Conservation (phyloP, 352 stramenopile species). For the Hyaloperonospora brassicae region DNA sequence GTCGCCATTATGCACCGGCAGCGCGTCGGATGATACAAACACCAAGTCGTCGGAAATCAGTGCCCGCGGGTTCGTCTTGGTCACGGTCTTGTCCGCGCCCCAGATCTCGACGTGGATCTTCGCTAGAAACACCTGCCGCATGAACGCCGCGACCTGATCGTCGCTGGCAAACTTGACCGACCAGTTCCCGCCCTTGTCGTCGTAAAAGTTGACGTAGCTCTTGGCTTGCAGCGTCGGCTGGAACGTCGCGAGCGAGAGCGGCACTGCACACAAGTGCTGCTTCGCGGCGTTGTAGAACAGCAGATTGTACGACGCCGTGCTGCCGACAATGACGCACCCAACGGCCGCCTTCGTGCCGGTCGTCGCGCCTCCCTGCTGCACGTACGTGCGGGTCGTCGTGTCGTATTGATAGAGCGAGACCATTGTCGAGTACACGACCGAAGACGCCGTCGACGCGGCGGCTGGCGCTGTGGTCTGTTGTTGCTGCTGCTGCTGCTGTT, state of each 20-base stretch:
- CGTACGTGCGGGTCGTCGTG: slow-evolving; percentile 41
- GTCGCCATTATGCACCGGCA: slow-evolving; percentile 42
- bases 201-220: slow-evolving; percentile 81
- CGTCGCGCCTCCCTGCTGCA: slow-evolving; percentile 37
- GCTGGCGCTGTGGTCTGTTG: slow-evolving; percentile 11
- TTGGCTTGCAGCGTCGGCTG: slow-evolving; percentile 68
- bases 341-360: slow-evolving; percentile 31
- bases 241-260: slow-evolving; percentile 43
- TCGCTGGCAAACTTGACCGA: slow-evolving; percentile 68
- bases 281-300: slow-evolving; percentile 73
- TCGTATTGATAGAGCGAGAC: slow-evolving; percentile 78
- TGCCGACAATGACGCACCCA: slow-evolving; percentile 66
- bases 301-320: slow-evolving; percentile 55
- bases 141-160: slow-evolving; percentile 53
- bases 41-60: slow-evolving; percentile 49
- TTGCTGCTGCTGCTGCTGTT: slow-evolving; percentile 16
- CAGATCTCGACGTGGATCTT: slow-evolving; percentile 81
- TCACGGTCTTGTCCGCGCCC: slow-evolving; percentile 48
- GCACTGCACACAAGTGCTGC: slow-evolving; percentile 49
- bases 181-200: slow-evolving; percentile 61
- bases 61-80: slow-evolving; percentile 34
- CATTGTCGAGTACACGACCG: slow-evolving; percentile 58
- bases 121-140: slow-evolving; percentile 57
- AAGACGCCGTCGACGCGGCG: slow-evolving; percentile 19
- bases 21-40: slow-evolving; percentile 30